Evolutionary conservation across 1,284 basidiomycete genomes (phyloP), one percentile per base, ranked within the genome.

Genomic region (Salmacisia buchloeana): DNA sequence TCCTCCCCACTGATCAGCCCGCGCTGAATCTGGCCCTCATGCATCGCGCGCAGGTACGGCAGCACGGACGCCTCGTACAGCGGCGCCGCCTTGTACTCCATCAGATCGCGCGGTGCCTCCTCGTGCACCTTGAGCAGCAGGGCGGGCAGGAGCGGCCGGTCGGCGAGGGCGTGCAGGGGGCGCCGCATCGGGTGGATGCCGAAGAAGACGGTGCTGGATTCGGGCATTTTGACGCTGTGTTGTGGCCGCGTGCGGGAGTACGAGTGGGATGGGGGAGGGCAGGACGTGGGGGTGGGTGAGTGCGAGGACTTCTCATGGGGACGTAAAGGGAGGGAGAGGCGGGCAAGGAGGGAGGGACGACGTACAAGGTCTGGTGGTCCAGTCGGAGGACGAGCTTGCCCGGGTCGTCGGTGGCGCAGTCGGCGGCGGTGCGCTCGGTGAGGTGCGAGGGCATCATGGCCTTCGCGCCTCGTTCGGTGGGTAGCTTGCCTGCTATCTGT

Each of bases 101-200:
- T 78, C 7, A 83, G 67, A 27, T 73, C 75, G 35, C 63, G 60
- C 21, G 79, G 74, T 0, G 74, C 69, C 33, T 82, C 79, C 6
- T 72, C 68, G 64, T 83, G 81, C 21, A 82, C 73, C 9, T 81
- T 82, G 35, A 77, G 71, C 0, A 83, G 68, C 2, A 83, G 71
- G 0, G 75, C 73, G 2, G 82, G 82, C 2, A 83, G 71, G 35
- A 83, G 76, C 3, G 82, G 82, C 58, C 71, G 75, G 61, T 82
- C 79, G 25, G 73, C 78, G n/a, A 83, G 69, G 61, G 81, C 78
- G 58, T 78, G 73, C 31, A 83, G 71, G 33, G 72, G 70, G 33
- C 79, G 76, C 63, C 82, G 68, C 59, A 83, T 79, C 2, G 82
- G 82, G 64, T 82, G 82, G 0, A 83, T 81, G 43, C 82, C 82